These are phyloP conservation scores for Stephanodiscus minutulus DNA, from an alignment of 108 stramenopile species.

Conservation along the genomic window DNA sequence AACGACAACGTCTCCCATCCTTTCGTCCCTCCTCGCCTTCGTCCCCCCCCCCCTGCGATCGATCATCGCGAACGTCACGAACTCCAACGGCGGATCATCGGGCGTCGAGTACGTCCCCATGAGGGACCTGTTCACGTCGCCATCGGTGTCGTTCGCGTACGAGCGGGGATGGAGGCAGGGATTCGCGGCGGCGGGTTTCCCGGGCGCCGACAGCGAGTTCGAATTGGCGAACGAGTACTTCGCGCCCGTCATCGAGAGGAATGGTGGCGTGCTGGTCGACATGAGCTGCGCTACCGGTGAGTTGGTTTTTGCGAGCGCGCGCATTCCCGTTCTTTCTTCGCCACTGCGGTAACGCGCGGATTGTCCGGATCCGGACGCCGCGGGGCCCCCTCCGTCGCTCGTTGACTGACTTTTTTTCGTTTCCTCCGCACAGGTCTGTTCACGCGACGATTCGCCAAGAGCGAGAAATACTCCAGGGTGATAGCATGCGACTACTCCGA, in stretches of 20 bases:
- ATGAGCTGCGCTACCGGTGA: conserved; percentile 93
- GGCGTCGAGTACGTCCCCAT: conserved; percentile 61
- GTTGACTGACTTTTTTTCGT: neutral
- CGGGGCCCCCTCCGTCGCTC: neutral
- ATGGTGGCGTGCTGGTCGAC: conserved; percentile 78
- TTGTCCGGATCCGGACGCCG: too few species aligned
- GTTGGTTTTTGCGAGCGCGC: conserved; percentile 7
- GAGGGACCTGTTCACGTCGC: conserved; percentile 89
- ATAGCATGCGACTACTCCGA: conserved; percentile 93
- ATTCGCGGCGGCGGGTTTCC: conserved; percentile 91
- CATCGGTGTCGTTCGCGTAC: conserved; percentile 88
- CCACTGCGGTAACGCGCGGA: conserved; percentile 1
- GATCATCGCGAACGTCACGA: conserved; percentile 45
- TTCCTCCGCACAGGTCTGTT: conserved; percentile 62
- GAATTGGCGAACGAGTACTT: conserved; percentile 83
- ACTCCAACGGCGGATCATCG: conserved; percentile 27
- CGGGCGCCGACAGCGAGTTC: conserved; percentile 88
- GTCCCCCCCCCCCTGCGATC: conserved; percentile 76
- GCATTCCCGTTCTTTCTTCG: neutral
- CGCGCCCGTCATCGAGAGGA: conserved; percentile 57
- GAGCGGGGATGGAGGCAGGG: conserved; percentile 95
- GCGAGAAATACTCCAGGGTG: conserved; percentile 76
- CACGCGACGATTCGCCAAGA: conserved; percentile 82
- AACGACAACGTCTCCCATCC: conserved; percentile 30
- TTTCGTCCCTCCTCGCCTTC: conserved; percentile 47